phyloP scores from a whole-genome alignment of 345 rosid species.

The Salix dunnii region DNA sequence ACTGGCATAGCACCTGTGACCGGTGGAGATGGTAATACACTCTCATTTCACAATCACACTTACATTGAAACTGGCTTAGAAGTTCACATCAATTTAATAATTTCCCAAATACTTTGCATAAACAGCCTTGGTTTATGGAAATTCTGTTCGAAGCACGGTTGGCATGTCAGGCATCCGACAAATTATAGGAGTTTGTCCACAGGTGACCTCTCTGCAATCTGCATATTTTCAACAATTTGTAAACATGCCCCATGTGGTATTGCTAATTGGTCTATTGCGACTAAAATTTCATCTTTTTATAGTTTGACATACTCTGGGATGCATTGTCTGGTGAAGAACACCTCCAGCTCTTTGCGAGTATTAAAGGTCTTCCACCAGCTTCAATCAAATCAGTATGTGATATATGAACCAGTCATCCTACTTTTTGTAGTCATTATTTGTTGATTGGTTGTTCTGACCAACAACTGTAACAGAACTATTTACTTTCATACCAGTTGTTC shows the following conservation, averaged over 20 bases:
- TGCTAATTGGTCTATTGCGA: neutral
- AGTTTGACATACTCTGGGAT: constrained; percentile 96
- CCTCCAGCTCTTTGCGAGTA: constrained; percentile 72
- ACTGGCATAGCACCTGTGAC: constrained; percentile 83
- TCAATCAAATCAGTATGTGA: constrained; percentile 56
- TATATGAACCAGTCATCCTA: neutral
- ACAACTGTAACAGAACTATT: neutral
- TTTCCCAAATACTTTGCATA: neutral
- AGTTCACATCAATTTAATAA: neutral
- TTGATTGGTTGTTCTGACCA: neutral
- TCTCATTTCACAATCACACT: neutral
- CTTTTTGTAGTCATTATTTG: constrained; percentile 1
- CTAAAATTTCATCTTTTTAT: constrained; percentile 13
- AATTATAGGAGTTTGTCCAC: constrained; percentile 91
- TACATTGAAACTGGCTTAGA: neutral
- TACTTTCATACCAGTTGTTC: constrained; percentile 4
- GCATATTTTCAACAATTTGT: neutral
- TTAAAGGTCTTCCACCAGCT: constrained; percentile 69
- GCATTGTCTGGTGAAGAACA: constrained; percentile 82
- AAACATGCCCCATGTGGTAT: constrained; percentile 3
- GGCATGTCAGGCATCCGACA: constrained; percentile 81
- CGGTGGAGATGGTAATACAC: constrained; percentile 67
- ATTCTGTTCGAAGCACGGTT: constrained; percentile 69
- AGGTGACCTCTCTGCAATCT: constrained; percentile 40
- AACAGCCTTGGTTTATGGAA: constrained; percentile 71